A percentile compares a stretch with the other conserved stretches of the same genome.
Conservation (phyloP, 208 protist genomes). For the Crithidia brevicula region DNA sequence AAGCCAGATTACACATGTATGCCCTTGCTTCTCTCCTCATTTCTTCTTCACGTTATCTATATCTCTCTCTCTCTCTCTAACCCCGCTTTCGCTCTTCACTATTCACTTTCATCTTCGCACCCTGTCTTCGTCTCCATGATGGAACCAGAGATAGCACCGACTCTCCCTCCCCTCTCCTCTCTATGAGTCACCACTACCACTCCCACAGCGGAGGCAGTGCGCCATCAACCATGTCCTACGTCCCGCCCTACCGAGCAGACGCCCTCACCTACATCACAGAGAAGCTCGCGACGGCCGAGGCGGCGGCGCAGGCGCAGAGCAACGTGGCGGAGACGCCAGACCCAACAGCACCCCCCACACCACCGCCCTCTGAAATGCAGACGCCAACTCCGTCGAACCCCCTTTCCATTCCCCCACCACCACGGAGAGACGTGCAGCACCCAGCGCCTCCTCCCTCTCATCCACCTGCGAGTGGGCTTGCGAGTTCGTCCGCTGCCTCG, state of each 20-base stretch:
- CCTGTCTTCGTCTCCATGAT: no score
- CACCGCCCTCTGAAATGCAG: neutral
- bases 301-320: neutral
- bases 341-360: slow-evolving; percentile 1
- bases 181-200: slow-evolving; percentile 2
- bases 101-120: no score
- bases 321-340: neutral
- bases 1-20: no score
- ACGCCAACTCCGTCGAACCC: neutral
- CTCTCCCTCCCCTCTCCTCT: no score
- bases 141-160: no score
- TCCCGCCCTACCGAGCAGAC: slow-evolving; percentile 20
- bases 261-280: slow-evolving; percentile 16
- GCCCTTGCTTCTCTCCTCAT: no score
- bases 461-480: no score
- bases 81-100: no score
- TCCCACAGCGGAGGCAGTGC: neutral
- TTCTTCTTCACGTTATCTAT: no score
- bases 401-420: neutral
- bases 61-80: no score
- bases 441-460: no score
- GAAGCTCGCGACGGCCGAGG: neutral
- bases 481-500: no score
- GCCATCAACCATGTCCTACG: slow-evolving; percentile 8
- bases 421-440: neutral